Base-by-base conservation (phyloP, 371 early-diverging fungal species). In the Zopfochytrium polystomum region DNA sequence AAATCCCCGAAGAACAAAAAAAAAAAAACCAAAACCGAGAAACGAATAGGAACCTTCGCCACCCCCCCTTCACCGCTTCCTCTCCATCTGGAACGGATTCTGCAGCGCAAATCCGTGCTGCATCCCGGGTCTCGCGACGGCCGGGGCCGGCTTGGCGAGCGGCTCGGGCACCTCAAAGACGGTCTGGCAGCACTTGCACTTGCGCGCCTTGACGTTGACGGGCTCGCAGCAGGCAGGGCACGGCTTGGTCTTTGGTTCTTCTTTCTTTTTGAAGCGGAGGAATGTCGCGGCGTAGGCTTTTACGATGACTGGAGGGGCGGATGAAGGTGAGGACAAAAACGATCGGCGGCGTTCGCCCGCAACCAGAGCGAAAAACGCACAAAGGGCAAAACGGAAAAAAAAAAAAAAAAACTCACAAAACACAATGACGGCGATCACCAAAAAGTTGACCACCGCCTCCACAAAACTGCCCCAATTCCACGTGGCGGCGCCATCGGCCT, bases 391-490 rank as follows among this genome's bases (percentile, higher is more conserved):
- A 38, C n/a, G 9, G 9, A n/a, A n/a, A n/a, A n/a, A n/a, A 9
- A 38, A 38, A 38, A 9, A n/a, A 38, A 9, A 38, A 38, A 9
- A 34, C 38, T 31, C 23, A 54, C 38, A 55, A 51, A 70, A 74
- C 58, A 74, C 55, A 31, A 66, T 57, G 31, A 58, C 18, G 27
- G 65, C 23, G 23, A 64, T 67, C 42, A 70, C 58, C 43, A 70
- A 11, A 44, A 74, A 74, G 61, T 67, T 74, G 67, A 74, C 58
- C 51, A 55, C 34, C n/a, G 56, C 52, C 34, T 66, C 42, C 18
- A 70, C 6, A 44, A 74, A 74, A 20, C 53, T 62, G 3, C 74
- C 74, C 55, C 63, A 71, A 50, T 64, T 64, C 65, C 60, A 65
- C 0, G 66, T 66, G 25, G 50, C 58, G 9, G 50, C 58, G 29